These are phyloP conservation scores for Wakefieldia striispora DNA, from an alignment of 768 basidiomycete species.

Conservation along the genomic window DNA sequence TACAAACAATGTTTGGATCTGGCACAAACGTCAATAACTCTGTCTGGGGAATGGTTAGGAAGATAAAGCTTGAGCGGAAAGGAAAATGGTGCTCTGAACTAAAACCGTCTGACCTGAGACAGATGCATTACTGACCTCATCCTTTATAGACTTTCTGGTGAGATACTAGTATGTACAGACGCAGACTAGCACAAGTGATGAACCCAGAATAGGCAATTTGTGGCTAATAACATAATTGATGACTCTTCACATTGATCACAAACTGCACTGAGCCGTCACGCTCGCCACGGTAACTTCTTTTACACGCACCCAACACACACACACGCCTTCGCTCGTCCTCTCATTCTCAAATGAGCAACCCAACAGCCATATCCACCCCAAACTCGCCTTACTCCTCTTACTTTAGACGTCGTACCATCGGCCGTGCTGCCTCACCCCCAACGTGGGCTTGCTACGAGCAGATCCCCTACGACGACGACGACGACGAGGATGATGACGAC, in stretches of 20 bases:
- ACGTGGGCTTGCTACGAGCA: conserved; percentile 92
- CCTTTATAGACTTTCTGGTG: no score
- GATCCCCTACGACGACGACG: conserved; percentile 66
- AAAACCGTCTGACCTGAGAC: no score
- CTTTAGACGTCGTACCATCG: conserved; percentile 69
- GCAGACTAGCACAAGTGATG: no score
- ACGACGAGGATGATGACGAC: conserved; percentile 53
- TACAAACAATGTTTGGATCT: no score
- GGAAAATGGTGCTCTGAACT: no score
- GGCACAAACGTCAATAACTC: no score
- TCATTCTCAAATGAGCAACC: conserved; percentile 19
- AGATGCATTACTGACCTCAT: no score
- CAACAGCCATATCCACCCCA: conserved; percentile 19
- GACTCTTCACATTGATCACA: conserved; percentile 20
- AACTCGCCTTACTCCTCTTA: conserved; percentile 29
- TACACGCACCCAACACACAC: background rate
- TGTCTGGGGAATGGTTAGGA: no score
- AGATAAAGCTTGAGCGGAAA: no score
- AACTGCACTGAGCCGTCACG: conserved; percentile 1
- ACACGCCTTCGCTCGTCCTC: background rate
- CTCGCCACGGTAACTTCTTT: conserved; percentile 6
- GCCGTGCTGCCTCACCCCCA: conserved; percentile 78
- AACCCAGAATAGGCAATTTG: no score
- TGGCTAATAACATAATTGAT: no score
- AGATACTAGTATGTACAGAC: no score